Conservation (phyloP, 2,329 filamentous ascomycete species). For the Cladophialophora carrionii region DNA sequence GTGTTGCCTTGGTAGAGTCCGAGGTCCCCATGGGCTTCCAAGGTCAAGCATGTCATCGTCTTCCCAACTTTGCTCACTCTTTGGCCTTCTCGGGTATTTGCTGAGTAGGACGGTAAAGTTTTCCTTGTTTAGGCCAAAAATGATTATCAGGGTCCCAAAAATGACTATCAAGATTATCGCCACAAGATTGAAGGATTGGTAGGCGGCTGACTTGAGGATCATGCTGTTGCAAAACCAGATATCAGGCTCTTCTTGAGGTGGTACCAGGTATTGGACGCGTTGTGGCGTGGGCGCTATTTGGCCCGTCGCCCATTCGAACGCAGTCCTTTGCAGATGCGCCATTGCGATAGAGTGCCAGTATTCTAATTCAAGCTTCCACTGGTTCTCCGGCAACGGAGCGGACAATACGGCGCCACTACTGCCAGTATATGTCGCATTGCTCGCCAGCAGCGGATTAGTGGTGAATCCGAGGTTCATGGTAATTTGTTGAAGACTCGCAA, state of each 20-base stretch:
- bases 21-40: background rate
- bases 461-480: conserved; percentile 8
- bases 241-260: conserved; percentile 23
- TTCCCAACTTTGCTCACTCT: conserved; percentile 16
- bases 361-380: conserved; percentile 30
- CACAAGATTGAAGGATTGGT: conserved; percentile 32
- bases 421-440: conserved; percentile 14
- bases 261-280: conserved; percentile 10
- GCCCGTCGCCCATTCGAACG: conserved; percentile 29
- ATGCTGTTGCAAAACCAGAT: conserved; percentile 33
- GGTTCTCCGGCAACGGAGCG: conserved; percentile 24
- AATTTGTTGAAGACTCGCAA: background rate
- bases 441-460: conserved; percentile 26
- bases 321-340: conserved; percentile 30
- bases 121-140: conserved; percentile 21
- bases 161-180: conserved; percentile 29
- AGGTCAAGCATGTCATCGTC: conserved; percentile 27
- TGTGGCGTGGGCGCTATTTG: conserved; percentile 26
- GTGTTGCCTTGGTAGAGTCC: background rate
- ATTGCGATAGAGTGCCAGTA: conserved; percentile 34
- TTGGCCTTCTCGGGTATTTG: conserved; percentile 8
- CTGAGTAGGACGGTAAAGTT: conserved; percentile 7
- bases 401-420: conserved; percentile 21
- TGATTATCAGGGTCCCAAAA: conserved; percentile 24
- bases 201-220: conserved; percentile 25